Evolutionary conservation across 192 early-diverging fungal genomes (phyloP).

Genomic region (Coemansia sp.): DNA sequence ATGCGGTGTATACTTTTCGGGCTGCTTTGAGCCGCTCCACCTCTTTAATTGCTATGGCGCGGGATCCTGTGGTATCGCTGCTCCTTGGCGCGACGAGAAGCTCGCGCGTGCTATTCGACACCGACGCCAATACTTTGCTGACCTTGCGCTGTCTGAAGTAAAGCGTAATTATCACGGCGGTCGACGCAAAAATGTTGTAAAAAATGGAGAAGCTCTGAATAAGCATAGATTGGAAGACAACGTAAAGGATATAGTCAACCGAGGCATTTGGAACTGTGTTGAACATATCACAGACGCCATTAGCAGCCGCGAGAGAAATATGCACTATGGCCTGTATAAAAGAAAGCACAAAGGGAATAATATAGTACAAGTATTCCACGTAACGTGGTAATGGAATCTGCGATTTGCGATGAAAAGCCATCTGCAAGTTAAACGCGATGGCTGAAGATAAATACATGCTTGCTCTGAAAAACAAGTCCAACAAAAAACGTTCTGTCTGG

Average conservation of each 20-base stretch:
- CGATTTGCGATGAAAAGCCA: slow-evolving; percentile 26
- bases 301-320: slow-evolving; percentile 13
- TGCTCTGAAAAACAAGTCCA: slow-evolving; percentile 13
- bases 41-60: slow-evolving; percentile 19
- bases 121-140: slow-evolving; percentile 12
- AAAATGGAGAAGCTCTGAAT: slow-evolving; percentile 26
- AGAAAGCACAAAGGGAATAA: slow-evolving; percentile 15
- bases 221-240: slow-evolving; percentile 13
- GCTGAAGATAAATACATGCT: slow-evolving; percentile 40
- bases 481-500: slow-evolving; percentile 13
- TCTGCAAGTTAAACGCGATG: slow-evolving; percentile 42
- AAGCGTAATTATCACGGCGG: slow-evolving; percentile 19
- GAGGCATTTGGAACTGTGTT: slow-evolving; percentile 17
- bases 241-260: slow-evolving; percentile 15
- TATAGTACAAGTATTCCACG: slow-evolving; percentile 36
- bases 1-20: slow-evolving; percentile 31
- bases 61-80: not conserved
- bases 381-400: slow-evolving; percentile 21
- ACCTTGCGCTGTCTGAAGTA: slow-evolving; percentile 26
- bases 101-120: slow-evolving; percentile 3
- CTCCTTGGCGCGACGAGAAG: slow-evolving; percentile 1
- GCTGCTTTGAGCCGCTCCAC: slow-evolving; percentile 24
- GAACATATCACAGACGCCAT: slow-evolving; percentile 20
- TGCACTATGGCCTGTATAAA: slow-evolving; percentile 18
- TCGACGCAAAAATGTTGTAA: slow-evolving; percentile 28